A percentile compares a stretch with the other conserved stretches of the same genome.
Conservation (phyloP, 1,284 basidiomycete genomes). For the Lignosus rhinocerotis region DNA sequence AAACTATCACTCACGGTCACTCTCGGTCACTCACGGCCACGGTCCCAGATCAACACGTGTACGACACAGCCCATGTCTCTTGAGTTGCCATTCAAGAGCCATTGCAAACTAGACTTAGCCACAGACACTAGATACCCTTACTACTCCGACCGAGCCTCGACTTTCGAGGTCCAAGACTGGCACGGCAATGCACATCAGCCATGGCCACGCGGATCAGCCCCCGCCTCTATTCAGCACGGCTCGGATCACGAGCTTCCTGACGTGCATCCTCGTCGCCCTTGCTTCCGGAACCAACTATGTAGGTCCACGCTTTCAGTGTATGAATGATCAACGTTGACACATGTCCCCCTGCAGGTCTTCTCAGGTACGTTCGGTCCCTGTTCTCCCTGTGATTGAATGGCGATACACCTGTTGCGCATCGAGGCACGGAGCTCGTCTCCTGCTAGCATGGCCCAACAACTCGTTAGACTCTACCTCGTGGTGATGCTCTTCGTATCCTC, state of each 20-base stretch:
- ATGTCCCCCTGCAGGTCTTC: slow-evolving; percentile 48
- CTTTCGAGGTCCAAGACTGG: background rate
- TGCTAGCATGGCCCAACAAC: background rate
- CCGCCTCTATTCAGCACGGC: slow-evolving; percentile 42
- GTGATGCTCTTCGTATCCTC: background rate
- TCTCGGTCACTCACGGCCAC: background rate
- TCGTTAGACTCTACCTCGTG: background rate
- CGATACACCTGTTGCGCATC: background rate
- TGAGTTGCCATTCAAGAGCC: background rate
- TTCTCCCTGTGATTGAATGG: background rate
- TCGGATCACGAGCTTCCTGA: slow-evolving; percentile 47
- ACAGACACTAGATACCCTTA: background rate
- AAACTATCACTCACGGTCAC: background rate
- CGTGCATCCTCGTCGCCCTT: slow-evolving; percentile 58
- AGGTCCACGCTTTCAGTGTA: slow-evolving; percentile 16
- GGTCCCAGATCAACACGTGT: background rate
- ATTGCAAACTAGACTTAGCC: background rate
- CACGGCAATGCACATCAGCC: slow-evolving; percentile 17
- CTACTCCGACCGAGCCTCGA: background rate
- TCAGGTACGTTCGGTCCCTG: slow-evolving; percentile 25
- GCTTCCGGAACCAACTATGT: slow-evolving; percentile 77
- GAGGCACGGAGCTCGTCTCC: too few relatives aligned
- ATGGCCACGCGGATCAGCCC: slow-evolving; percentile 18
- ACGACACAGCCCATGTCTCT: background rate
- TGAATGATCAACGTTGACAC: slow-evolving; percentile 25